Base-by-base conservation (phyloP, 2,329 filamentous ascomycete genomes). In the Teratosphaeria nubilosa region DNA sequence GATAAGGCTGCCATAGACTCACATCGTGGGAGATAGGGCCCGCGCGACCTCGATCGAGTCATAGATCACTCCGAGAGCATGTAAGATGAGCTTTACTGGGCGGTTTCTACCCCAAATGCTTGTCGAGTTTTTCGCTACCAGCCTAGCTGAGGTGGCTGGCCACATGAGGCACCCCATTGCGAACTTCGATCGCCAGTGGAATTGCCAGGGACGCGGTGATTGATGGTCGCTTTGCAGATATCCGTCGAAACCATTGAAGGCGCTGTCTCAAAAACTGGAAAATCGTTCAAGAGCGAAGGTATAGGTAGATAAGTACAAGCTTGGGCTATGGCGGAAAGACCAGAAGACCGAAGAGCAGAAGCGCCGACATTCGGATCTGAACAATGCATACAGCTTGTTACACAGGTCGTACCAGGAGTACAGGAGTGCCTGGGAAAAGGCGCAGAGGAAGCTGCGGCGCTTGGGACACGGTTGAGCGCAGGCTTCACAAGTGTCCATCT, bases 271-370 rank as follows among this genome's bases (percentile, higher is more conserved):
- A 70, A 71, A 66, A 69, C 60, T 55, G 64, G 66, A 73, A 72
- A 80, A 51, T 76, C 74, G 20, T 80, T 81, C 55, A 78, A 79
- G 65, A 71, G 83, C 16, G 78, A 78, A 6, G 76, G 75, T 54
- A 72, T 84, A 53, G 75, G 75, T 1, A 30, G 57, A 14, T 53
- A 57, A 11, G 22, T 52, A 14, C 31, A 48, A 14, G 58, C 57
- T 16, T 51, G 22, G 30, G 51, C 5, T 53, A 5, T 30, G 30
- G 51, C 25, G 20, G 24, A 5, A n/a, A 24, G 10, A 53, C 13
- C 22, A 32, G 25, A 27, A 32, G 25, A 25, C 30, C 16, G 9
- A 25, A 7, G 51, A 30, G 10, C 30, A 32, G 51, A 53, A 30
- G 51, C 25, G 25, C 5, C 25, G 6, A 14, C 30, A 30, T 30